Conservation (phyloP, 108 stramenopile species). For the Nannochloropsis salina region DNA sequence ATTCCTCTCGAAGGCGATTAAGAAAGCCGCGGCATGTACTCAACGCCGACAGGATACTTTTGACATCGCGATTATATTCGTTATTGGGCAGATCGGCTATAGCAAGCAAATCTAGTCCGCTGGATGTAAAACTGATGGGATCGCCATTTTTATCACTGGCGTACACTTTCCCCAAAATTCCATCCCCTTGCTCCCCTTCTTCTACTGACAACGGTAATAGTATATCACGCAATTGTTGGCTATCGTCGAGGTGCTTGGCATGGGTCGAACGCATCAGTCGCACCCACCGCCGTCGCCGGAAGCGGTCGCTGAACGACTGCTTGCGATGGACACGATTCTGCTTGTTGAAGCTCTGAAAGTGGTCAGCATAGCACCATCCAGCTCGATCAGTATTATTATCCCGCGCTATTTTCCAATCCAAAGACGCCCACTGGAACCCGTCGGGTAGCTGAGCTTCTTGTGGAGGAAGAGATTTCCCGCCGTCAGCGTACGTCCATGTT, state of each 20-base stretch:
- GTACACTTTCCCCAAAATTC: neutral
- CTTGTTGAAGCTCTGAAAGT: neutral
- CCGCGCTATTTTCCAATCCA: neutral
- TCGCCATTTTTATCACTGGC: neutral
- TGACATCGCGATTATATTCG: no score
- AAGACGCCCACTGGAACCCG: neutral
- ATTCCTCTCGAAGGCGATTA: neutral
- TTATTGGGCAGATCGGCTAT: no score
- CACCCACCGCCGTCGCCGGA: neutral
- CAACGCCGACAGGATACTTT: no score
- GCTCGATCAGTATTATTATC: conserved; percentile 15
- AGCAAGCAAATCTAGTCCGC: no score
- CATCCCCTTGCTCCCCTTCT: neutral
- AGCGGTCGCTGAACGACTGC: neutral
- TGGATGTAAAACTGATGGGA: neutral
- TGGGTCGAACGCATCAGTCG: neutral
- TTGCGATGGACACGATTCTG: neutral
- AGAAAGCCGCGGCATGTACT: neutral
- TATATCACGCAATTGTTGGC: conserved; percentile 9
- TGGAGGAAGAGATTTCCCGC: neutral
- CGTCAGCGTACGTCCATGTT: conserved; percentile 8
- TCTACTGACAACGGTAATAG: neutral
- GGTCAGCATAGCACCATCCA: neutral
- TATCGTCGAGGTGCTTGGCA: neutral
- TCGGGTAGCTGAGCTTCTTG: neutral